Conservation (phyloP, 176 grass and related monocot species). For the Thalia dealbata region DNA sequence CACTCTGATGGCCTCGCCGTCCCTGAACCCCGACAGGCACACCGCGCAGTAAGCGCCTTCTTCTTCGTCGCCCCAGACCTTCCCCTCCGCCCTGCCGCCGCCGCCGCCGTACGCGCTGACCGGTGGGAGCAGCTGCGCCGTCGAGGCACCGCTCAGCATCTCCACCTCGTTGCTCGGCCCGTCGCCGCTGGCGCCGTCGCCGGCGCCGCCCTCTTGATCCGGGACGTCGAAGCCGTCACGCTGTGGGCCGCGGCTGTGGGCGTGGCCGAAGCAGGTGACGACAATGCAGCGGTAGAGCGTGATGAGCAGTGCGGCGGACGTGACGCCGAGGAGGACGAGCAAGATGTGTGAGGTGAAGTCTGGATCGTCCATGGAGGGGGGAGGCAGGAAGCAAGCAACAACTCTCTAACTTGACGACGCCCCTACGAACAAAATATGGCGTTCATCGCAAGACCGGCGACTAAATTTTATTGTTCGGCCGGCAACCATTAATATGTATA, state of each 20-base stretch:
- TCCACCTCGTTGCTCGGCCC: not conserved
- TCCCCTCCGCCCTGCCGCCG: conserved; percentile 21
- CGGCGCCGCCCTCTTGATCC: no score
- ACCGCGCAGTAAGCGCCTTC: conserved; percentile 32
- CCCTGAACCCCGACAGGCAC: conserved; percentile 34
- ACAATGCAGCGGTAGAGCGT: conserved; percentile 32
- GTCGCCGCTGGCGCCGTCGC: no score
- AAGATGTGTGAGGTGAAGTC: not conserved
- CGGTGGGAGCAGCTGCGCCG: conserved; percentile 4
- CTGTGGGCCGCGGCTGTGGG: not conserved
- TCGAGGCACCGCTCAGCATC: not conserved
- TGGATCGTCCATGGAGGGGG: not conserved
- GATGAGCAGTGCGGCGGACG: conserved; percentile 15
- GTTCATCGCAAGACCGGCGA: not conserved
- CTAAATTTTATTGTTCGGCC: not conserved
- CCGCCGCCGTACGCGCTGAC: no score
- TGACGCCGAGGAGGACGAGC: conserved; percentile 21
- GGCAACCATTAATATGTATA: not conserved
- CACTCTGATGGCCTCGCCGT: conserved; percentile 35
- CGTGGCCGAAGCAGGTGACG: conserved; percentile 20
- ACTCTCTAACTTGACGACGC: no score
- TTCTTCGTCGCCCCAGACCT: not conserved
- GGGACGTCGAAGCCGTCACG: not conserved
- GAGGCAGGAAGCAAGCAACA: no score
- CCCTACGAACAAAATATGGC: not conserved